Evolutionary conservation across 2,329 filamentous ascomycete genomes (phyloP).

Genomic region (Trichoderma polysporum): DNA sequence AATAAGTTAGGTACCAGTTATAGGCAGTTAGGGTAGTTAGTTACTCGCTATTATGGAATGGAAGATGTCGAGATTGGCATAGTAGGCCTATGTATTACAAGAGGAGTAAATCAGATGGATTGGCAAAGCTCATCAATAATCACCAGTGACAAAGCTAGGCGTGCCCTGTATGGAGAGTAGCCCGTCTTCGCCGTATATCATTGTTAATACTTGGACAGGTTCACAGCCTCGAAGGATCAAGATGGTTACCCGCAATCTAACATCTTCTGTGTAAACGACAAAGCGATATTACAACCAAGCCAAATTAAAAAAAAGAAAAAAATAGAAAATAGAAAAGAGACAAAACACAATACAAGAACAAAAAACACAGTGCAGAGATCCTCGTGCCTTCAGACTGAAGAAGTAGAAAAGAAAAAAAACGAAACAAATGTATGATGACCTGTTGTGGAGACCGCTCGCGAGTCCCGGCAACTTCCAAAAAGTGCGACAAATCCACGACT

Average conservation of each 20-base stretch:
- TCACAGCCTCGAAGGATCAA: neutral
- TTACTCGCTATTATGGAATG: neutral
- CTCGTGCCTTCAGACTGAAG: conserved; percentile 21
- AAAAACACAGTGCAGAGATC: conserved; percentile 34
- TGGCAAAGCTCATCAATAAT: too few relatives aligned
- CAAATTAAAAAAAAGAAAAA: neutral
- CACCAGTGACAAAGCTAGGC: too few relatives aligned
- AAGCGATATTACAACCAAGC: conserved; percentile 19
- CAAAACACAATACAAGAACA: conserved; percentile 23
- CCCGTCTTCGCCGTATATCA: neutral
- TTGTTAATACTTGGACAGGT: neutral
- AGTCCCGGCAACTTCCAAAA: conserved; percentile 31
- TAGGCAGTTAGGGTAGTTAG: neutral
- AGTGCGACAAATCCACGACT: conserved; percentile 25
- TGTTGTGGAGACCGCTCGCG: conserved; percentile 41
- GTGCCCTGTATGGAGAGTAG: too few relatives aligned
- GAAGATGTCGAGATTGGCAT: neutral
- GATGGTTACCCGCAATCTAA: conserved; percentile 5
- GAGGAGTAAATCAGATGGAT: too few relatives aligned
- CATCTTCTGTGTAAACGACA: conserved; percentile 12
- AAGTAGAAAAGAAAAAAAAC: conserved; percentile 20
- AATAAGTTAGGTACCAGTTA: neutral
- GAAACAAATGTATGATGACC: conserved; percentile 47
- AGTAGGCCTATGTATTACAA: neutral
- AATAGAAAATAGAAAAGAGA: neutral